Conservation (phyloP, 2,329 filamentous ascomycete species). For the Aspergillus pseudoviridinutans region DNA sequence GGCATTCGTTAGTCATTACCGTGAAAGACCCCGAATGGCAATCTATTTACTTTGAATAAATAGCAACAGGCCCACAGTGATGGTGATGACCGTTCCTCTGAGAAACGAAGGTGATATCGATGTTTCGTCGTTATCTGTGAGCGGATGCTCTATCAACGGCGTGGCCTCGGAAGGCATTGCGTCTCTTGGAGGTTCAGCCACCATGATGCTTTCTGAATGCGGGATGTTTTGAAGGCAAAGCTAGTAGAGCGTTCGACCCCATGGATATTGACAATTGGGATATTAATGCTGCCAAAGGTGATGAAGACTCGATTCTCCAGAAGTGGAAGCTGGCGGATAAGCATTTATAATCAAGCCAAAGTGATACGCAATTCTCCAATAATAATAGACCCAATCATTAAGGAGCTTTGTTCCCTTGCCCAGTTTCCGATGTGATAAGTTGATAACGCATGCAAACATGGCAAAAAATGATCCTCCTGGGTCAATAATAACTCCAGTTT, state of each 20-base stretch:
- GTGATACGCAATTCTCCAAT: not conserved
- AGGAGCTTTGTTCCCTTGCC: not conserved
- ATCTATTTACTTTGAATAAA: constrained; percentile 15
- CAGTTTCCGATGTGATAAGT: not conserved
- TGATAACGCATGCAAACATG: not conserved
- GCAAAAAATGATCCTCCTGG: not conserved
- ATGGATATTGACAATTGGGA: not conserved
- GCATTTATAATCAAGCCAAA: not conserved
- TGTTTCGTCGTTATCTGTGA: not conserved
- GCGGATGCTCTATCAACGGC: constrained; percentile 9
- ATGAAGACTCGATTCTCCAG: not conserved
- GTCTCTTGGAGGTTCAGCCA: constrained; percentile 2
- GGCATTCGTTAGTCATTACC: not conserved
- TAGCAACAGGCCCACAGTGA: constrained; percentile 13
- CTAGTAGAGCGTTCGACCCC: not conserved
- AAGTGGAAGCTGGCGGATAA: not conserved
- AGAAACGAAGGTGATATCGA: constrained; percentile 3
- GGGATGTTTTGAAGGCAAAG: not conserved
- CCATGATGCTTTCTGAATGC: constrained; percentile 2
- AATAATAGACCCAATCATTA: not conserved
- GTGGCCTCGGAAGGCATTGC: constrained; percentile 12
- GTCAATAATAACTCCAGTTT: not conserved
- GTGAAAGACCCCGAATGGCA: not conserved
- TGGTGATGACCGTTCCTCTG: constrained; percentile 10
- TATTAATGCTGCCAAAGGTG: not conserved